Evolutionary conservation across 2,329 filamentous ascomycete species (phyloP).

Genomic region (Talaromyces sp.): DNA sequence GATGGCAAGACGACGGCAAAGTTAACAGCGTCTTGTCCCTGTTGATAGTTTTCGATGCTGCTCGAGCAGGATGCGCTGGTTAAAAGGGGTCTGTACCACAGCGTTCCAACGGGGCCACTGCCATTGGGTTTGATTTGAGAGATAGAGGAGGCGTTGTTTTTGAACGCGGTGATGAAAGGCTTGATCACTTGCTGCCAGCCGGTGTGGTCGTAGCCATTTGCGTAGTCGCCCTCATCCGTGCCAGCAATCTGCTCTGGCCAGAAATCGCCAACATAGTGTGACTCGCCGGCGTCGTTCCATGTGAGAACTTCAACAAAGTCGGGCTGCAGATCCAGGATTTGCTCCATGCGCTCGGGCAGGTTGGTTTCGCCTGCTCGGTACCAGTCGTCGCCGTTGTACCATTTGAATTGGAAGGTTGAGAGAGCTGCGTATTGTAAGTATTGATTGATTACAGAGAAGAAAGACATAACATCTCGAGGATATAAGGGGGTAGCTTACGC

Average conservation of each 20-base stretch:
- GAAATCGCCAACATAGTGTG: slow-evolving; percentile 8
- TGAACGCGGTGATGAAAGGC: slow-evolving; percentile 6
- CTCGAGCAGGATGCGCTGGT: slow-evolving; percentile 5
- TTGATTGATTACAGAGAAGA: neutral
- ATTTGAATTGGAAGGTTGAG: slow-evolving; percentile 10
- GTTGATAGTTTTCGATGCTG: slow-evolving; percentile 5
- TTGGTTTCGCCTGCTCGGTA: slow-evolving; percentile 9
- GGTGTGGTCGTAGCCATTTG: slow-evolving; percentile 6
- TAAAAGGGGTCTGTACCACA: slow-evolving; percentile 5
- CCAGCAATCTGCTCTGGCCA: slow-evolving; percentile 9
- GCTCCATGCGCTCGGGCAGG: slow-evolving; percentile 6
- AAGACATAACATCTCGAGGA: neutral
- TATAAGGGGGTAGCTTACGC: neutral
- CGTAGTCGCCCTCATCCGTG: neutral
- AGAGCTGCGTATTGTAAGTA: neutral
- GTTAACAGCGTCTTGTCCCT: slow-evolving; percentile 3
- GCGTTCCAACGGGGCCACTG: neutral
- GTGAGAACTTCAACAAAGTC: slow-evolving; percentile 7
- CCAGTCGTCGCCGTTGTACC: neutral
- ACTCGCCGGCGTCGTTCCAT: slow-evolving; percentile 11
- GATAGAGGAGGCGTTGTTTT: neutral
- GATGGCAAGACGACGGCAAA: slow-evolving; percentile 3
- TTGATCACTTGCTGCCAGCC: slow-evolving; percentile 7
- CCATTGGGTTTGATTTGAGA: neutral
- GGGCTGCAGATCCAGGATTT: slow-evolving; percentile 2